Evolutionary conservation across 2,329 filamentous ascomycete genomes (phyloP).

Genomic region (Colletotrichum sp.): DNA sequence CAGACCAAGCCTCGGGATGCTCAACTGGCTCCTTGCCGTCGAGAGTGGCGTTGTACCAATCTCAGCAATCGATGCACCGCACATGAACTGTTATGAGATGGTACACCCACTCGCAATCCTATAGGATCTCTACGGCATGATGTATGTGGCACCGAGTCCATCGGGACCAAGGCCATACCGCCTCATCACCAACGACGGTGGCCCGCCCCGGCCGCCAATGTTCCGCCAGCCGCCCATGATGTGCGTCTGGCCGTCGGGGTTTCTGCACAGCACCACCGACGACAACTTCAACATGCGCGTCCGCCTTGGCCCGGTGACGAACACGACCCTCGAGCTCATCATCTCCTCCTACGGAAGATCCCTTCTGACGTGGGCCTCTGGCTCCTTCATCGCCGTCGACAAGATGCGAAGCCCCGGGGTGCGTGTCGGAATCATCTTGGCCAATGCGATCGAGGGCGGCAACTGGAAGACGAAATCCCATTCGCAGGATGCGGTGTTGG

Average conservation of each 20-base stretch:
- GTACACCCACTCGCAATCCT: neutral
- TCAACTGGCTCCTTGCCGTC: neutral
- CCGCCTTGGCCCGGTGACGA: neutral
- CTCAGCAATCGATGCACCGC: neutral
- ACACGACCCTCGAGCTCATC: neutral
- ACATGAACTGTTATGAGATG: neutral
- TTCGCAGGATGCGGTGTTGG: neutral
- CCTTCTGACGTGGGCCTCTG: neutral
- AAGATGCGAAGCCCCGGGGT: neutral
- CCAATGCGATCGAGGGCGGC: neutral
- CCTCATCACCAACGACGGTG: neutral
- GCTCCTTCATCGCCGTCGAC: neutral
- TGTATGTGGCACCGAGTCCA: conserved; percentile 8
- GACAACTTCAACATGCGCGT: neutral
- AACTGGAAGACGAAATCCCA: neutral
- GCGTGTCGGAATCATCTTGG: neutral
- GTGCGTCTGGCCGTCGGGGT: neutral
- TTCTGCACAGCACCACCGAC: neutral
- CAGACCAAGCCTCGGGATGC: neutral
- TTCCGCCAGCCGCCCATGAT: neutral
- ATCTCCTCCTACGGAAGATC: neutral
- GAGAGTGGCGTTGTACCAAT: neutral
- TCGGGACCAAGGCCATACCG: conserved; percentile 2
- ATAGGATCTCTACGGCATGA: conserved; percentile 16
- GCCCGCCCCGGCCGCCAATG: neutral